Base-by-base conservation (phyloP, 2,329 filamentous ascomycete species). In the Ramularia endophylla region DNA sequence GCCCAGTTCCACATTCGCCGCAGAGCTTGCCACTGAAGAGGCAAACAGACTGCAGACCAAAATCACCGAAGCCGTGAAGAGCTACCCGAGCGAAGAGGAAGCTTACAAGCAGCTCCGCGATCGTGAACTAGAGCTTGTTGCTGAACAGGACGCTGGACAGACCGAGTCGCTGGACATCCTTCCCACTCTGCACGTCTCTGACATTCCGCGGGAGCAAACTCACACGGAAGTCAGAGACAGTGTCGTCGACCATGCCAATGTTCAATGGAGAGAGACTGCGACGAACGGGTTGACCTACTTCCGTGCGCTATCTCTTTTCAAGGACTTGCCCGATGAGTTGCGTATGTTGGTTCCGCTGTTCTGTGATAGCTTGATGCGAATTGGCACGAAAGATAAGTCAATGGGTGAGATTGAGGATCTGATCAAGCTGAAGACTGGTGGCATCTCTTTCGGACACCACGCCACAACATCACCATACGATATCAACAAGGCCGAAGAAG, bases 261-360 rank as follows among this genome's bases (percentile, higher is more conserved):
- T 92, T 3, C 86, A 95, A 56, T 95, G 89, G 88, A 82, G 84
- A 37, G 87, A 94, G 63, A 87, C 89, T 6, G 85, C 87, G 2
- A 98, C 92, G 0, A 98, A 98, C 56, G 92, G 92, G 0, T 69
- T 98, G 44, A 97, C 90, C 1, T 98, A 98, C 62, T 95, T 98
- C 70, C 83, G 89, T 44, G 88, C 87, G 3, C 78, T 97, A 62
- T 88, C 94, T 60, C 74, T 78, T 0, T 72, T 97, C 40, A 75
- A 86, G 32, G 79, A 84, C 46, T 69, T 98, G 11, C 87, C 90
- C 0, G 82, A 90, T 47, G 87, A 95, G 48, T 74, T 97, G 38
- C 78, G 92, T 38, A 74, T 86, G 53, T 72, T 97, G 43, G 77
- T 97, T 35, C 92, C 92, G 1, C 70, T 98, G 0, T 97, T 97